A percentile compares a stretch with the other conserved stretches of the same genome.
Evolutionary conservation across 2,329 filamentous ascomycete species (phyloP).

Genomic region (Penicillium janthinellum): DNA sequence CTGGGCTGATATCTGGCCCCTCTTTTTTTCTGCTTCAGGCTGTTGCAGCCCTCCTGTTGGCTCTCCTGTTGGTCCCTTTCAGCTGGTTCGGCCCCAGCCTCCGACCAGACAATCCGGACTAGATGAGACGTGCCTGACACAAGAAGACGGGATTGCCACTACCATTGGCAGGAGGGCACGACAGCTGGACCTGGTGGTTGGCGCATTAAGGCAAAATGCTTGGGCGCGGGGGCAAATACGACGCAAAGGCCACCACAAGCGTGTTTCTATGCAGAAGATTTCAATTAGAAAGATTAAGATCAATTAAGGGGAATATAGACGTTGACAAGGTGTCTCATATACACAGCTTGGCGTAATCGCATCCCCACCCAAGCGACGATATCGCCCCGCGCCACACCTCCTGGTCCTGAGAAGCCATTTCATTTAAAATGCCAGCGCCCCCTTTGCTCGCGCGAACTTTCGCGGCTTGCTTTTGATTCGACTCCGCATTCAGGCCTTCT

Average conservation of each 20-base stretch:
- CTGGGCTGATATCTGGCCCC: not conserved
- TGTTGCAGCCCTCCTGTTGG: not conserved
- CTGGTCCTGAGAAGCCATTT: constrained; percentile 18
- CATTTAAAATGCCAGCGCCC: constrained; percentile 1
- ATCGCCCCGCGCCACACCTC: constrained; percentile 19
- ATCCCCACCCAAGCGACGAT: constrained; percentile 25
- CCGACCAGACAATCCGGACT: not conserved
- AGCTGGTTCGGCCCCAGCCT: not conserved
- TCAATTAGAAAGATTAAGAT: not conserved
- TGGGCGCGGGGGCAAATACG: not conserved
- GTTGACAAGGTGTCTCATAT: constrained; percentile 24
- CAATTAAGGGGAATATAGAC: not conserved
- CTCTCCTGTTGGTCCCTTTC: not conserved
- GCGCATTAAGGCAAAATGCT: not conserved
- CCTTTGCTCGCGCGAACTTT: constrained; percentile 10
- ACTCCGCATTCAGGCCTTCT: constrained; percentile 34
- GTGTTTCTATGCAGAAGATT: not conserved
- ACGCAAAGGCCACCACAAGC: not conserved
- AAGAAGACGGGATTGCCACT: not conserved
- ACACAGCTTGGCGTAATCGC: constrained; percentile 19
- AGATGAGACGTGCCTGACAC: not conserved
- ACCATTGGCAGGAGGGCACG: not conserved
- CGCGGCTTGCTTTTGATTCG: constrained; percentile 14
- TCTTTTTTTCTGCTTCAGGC: not conserved
- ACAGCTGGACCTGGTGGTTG: not conserved